phyloP scores from a whole-genome alignment of 768 basidiomycete species.

The Pisolithus marmoratus region DNA sequence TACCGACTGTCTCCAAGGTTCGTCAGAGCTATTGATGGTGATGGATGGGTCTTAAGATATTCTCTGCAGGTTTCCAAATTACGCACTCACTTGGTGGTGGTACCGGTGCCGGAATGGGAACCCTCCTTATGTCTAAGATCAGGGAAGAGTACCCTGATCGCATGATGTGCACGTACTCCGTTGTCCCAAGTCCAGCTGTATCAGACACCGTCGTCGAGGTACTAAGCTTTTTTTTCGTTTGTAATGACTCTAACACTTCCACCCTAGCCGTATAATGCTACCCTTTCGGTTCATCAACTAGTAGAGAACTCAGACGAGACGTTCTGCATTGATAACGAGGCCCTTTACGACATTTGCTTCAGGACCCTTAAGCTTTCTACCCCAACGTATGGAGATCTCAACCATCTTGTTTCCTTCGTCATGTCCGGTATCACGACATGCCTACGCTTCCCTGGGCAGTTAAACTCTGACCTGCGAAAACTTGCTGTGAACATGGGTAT shows the following conservation, averaged over 20 bases:
- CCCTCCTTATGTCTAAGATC: constrained; percentile 97
- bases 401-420: constrained; percentile 95
- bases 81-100: constrained; percentile 99
- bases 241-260: neutral
- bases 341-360: constrained; percentile 99
- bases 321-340: constrained; percentile 99
- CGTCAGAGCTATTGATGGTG: constrained; percentile 14
- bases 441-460: constrained; percentile 98
- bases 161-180: constrained; percentile 99
- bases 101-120: constrained; percentile 99
- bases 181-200: constrained; percentile 94
- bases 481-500: constrained; percentile 98
- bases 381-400: constrained; percentile 96
- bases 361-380: constrained; percentile 93
- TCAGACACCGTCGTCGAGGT: constrained; percentile 99
- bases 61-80: constrained; percentile 83
- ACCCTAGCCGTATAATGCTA: constrained; percentile 91
- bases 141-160: constrained; percentile 98
- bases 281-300: constrained; percentile 95
- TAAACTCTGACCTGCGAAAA: constrained; percentile 98
- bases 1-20: constrained; percentile 94
- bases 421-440: constrained; percentile 99
- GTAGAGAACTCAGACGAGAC: constrained; percentile 99
- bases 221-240: constrained; percentile 6
- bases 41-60: neutral